Percentiles rank a stretch among this genome's conserved stretches.
Conservation (phyloP, 1,284 basidiomycete species). For the Trichosporon sp. region DNA sequence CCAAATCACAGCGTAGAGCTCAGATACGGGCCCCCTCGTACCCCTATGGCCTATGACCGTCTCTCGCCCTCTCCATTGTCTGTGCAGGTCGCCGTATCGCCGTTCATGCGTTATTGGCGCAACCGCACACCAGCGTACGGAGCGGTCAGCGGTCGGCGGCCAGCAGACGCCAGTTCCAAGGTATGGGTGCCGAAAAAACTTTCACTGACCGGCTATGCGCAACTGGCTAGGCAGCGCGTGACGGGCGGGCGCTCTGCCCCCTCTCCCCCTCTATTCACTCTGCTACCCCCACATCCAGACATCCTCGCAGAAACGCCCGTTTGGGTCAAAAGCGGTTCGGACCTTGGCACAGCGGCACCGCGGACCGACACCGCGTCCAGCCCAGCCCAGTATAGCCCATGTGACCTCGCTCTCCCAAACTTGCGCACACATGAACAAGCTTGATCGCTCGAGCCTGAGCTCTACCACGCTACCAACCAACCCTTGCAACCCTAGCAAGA, state of each 20-base stretch:
- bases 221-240: background rate
- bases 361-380: no score
- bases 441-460: no score
- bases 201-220: background rate
- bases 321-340: background rate
- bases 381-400: background rate
- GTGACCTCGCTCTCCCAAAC: no score
- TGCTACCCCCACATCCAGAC: background rate
- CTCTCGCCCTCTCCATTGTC: background rate
- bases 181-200: background rate
- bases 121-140: no score
- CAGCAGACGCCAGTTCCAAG: background rate
- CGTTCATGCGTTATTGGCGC: no score
- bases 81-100: background rate
- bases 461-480: background rate
- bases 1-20: background rate
- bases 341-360: background rate
- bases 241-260: no score
- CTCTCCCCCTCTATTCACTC: no score
- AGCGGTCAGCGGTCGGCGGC: no score
- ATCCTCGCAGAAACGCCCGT: background rate
- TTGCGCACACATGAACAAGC: no score
- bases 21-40: background rate
- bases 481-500: background rate
- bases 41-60: no score